Conservation (phyloP, 2,329 filamentous ascomycete genomes). For the Alternaria conjuncta region DNA sequence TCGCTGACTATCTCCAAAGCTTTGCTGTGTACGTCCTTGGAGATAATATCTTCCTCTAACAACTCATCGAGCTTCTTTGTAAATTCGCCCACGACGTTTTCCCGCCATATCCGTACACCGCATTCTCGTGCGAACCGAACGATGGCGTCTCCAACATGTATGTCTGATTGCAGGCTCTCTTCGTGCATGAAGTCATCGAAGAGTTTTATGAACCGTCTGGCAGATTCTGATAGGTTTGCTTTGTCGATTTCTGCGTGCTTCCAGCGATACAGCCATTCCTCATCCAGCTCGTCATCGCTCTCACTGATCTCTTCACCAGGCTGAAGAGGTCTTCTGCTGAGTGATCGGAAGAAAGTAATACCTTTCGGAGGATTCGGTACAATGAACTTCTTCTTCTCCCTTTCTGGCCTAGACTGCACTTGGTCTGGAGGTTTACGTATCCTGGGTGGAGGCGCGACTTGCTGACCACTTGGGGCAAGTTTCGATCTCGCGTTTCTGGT, state of each 20-base stretch:
- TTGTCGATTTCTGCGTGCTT: constrained; percentile 31
- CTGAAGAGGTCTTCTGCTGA: constrained; percentile 47
- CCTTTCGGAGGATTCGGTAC: constrained; percentile 46
- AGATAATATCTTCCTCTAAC: constrained; percentile 35
- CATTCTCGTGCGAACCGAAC: constrained; percentile 48
- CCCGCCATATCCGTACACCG: constrained; percentile 24
- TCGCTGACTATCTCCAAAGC: constrained; percentile 20
- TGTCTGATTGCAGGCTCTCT: constrained; percentile 45
- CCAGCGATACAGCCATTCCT: constrained; percentile 45
- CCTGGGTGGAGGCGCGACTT: not conserved
- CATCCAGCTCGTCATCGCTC: constrained; percentile 53
- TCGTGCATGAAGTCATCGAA: constrained; percentile 48
- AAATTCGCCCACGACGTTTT: constrained; percentile 34
- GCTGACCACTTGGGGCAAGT: not conserved
- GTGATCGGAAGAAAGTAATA: constrained; percentile 50
- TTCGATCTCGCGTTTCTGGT: not conserved
- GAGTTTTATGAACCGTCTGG: constrained; percentile 44
- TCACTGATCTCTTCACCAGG: constrained; percentile 51
- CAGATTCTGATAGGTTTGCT: constrained; percentile 11
- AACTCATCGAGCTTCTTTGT: constrained; percentile 43
- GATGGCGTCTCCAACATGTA: constrained; percentile 46
- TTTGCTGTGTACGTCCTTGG: constrained; percentile 20
- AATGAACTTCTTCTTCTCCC: constrained; percentile 31
- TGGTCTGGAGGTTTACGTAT: constrained; percentile 22
- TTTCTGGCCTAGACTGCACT: constrained; percentile 20